Percentiles rank a stretch among this genome's conserved stretches.
These are phyloP conservation scores for Diplodia scrobiculata DNA, from an alignment of 2,329 filamentous ascomycete genomes.

Conservation along the genomic window DNA sequence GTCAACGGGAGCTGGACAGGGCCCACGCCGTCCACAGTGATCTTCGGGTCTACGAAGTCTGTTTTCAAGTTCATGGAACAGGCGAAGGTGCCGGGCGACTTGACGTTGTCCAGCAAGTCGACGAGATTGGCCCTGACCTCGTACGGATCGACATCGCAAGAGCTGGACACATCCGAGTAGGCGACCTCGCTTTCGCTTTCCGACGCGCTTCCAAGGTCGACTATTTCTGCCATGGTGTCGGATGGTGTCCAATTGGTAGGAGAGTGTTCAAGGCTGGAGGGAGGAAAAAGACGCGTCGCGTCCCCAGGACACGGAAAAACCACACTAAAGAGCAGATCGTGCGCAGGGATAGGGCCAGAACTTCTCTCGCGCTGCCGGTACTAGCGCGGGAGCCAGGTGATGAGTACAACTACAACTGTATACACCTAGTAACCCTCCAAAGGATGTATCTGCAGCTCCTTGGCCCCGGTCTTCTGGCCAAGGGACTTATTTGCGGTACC, in stretches of 20 bases:
- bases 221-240: background rate
- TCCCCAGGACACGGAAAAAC: background rate
- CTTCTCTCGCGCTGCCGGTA: too few relatives aligned
- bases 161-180: background rate
- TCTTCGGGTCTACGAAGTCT: background rate
- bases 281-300: background rate
- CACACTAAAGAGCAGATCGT: too few relatives aligned
- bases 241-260: background rate
- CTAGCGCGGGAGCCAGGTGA: too few relatives aligned
- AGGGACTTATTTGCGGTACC: too few relatives aligned
- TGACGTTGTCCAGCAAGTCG: background rate
- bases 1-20: background rate
- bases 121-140: background rate
- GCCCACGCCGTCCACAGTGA: background rate
- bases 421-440: too few relatives aligned
- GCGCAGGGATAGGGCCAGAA: too few relatives aligned
- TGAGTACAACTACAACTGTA: too few relatives aligned
- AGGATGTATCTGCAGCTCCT: too few relatives aligned
- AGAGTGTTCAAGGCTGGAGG: background rate
- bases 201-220: background rate
- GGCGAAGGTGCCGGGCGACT: background rate
- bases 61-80: background rate
- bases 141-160: background rate
- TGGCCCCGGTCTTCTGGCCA: too few relatives aligned
- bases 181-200: background rate